Evolutionary conservation across 2,329 filamentous ascomycete species (phyloP), one percentile per base, ranked within the genome.

Genomic region (Neonectria faginata): DNA sequence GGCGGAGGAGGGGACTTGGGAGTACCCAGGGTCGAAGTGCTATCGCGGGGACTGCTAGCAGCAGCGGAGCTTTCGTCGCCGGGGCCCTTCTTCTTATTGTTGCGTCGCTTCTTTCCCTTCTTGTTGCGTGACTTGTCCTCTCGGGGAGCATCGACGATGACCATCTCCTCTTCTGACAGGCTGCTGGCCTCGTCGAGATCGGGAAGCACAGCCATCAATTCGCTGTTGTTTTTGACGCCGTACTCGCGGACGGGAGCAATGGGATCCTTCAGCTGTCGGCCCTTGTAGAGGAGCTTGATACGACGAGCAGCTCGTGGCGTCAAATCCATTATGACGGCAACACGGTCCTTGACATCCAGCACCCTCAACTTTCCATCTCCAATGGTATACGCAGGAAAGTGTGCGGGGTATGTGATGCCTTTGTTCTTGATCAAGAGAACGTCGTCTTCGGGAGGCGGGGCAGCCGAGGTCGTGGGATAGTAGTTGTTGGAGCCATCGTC

Each of bases 331-430:
- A 92, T 84, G 69, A 90, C 83, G 58, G 87, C 88, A 5, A 89
- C 87, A n/a, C 91, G 89, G 58, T 90, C 84, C 62, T 87, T 85
- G 33, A 94, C 84, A 71, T 92, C 90, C 58, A 83, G 80, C 36
- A 93, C 87, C 36, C 83, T 84, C 60, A 94, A 81, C 74, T 91
- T 89, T 51, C 91, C 91, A 75, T 92, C 89, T 62, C 88, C 89
- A 73, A 95, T 94, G 64, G 89, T 87, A 77, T 90, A 92, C 12
- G 89, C 89, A 0, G 92, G 90, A 73, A 94, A 94, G 73, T 91
- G 89, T 50, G 91, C 86, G 0, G 89, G 86, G 73, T 92, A 91
- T 51, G 86, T 88, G 59, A 87, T 81, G 60, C 86, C 86, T 75
- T 89, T 88, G 78, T 90, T 85, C 78, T 90, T 91, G 78, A 94